A percentile compares a stretch with the other conserved stretches of the same genome.
Evolutionary conservation across 2,329 filamentous ascomycete species (phyloP).

Genomic region (Aureobasidium sp.): DNA sequence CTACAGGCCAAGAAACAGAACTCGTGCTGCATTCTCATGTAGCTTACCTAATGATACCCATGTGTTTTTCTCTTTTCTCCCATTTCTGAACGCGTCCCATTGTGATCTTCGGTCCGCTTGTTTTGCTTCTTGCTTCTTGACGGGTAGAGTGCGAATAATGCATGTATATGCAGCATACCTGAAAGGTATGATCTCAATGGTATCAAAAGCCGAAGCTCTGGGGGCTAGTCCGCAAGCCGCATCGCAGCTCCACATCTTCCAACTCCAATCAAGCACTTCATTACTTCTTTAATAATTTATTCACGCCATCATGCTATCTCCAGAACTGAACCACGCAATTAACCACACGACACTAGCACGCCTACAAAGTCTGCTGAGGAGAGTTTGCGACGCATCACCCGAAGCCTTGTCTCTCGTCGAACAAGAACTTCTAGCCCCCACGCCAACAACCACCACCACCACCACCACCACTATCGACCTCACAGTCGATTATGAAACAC

Average conservation of each 20-base stretch:
- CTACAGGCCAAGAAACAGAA: constrained; percentile 54
- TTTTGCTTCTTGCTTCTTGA: neutral
- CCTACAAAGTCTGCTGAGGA: neutral
- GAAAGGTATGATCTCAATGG: too few species aligned
- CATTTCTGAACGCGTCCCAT: neutral
- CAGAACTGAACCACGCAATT: neutral
- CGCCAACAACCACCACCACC: neutral
- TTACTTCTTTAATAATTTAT: neutral
- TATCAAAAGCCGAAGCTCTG: too few species aligned
- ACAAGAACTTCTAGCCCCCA: neutral
- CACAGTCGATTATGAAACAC: neutral
- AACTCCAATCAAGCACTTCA: too few species aligned
- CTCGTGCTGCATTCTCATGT: constrained; percentile 53
- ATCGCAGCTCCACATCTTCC: too few species aligned
- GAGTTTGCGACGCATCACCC: neutral
- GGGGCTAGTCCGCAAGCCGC: too few species aligned
- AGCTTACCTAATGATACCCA: constrained; percentile 16
- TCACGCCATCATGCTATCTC: neutral
- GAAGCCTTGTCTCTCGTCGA: neutral
- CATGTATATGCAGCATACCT: too few species aligned
- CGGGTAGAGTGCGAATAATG: too few species aligned
- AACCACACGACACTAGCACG: neutral
- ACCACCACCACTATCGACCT: neutral
- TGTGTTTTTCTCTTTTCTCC: neutral
- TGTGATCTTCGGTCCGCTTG: neutral